phyloP scores from a whole-genome alignment of 2,329 filamentous ascomycete genomes.

The Colletotrichum cordylinicola region DNA sequence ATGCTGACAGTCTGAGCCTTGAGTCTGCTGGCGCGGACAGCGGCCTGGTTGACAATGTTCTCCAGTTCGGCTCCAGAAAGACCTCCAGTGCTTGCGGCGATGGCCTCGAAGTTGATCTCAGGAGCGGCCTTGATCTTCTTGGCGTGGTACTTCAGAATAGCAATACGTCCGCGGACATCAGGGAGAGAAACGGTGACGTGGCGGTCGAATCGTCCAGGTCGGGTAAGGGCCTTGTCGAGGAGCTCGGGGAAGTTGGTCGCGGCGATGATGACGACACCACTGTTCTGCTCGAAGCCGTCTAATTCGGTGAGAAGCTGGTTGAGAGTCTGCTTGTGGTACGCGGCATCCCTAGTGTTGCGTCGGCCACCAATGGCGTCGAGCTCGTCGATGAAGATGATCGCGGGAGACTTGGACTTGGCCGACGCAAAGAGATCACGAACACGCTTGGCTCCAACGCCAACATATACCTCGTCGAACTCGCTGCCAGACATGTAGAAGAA shows the following conservation, averaged over 20 bases:
- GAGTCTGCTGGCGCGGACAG: slow-evolving; percentile 89
- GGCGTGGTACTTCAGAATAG: slow-evolving; percentile 92
- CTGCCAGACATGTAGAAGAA: slow-evolving; percentile 99
- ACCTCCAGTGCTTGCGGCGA: slow-evolving; percentile 87
- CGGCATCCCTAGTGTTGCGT: slow-evolving; percentile 89
- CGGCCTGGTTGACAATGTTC: slow-evolving; percentile 96
- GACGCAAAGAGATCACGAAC: slow-evolving; percentile 90
- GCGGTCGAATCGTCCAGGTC: slow-evolving; percentile 94
- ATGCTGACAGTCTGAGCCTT: slow-evolving; percentile 78
- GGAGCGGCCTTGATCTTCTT: slow-evolving; percentile 83
- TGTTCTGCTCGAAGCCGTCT: slow-evolving; percentile 95
- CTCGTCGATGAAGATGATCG: slow-evolving; percentile 96
- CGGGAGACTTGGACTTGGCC: slow-evolving; percentile 84
- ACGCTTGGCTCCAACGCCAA: slow-evolving; percentile 94
- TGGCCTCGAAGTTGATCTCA: slow-evolving; percentile 82
- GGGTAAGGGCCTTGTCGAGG: slow-evolving; percentile 95
- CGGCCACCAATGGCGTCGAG: slow-evolving; percentile 94
- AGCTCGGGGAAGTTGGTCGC: slow-evolving; percentile 96
- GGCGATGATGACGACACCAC: slow-evolving; percentile 92
- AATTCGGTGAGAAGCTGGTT: slow-evolving; percentile 97
- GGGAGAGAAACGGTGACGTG: slow-evolving; percentile 89
- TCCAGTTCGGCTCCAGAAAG: slow-evolving; percentile 96
- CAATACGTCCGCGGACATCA: slow-evolving; percentile 90
- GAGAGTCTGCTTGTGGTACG: slow-evolving; percentile 95
- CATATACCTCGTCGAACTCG: slow-evolving; percentile 98